phyloP scores from a whole-genome alignment of 2,329 filamentous ascomycete genomes.

The Canariomyces notabilis region DNA sequence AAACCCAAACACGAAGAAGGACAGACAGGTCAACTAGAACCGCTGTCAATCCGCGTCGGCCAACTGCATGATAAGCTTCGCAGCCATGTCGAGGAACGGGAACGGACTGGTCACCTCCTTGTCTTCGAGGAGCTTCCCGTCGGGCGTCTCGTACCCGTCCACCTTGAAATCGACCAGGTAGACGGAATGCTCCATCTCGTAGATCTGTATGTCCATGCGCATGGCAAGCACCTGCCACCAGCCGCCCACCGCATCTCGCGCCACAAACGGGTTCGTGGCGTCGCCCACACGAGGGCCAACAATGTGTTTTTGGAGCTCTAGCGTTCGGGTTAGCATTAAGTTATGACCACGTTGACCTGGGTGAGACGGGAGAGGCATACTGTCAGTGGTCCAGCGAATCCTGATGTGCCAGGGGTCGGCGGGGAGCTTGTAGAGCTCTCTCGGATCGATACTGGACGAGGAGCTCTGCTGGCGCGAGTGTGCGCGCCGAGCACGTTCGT shows the following conservation, averaged over 20 bases:
- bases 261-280: constrained; percentile 38
- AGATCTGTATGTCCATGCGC: constrained; percentile 93
- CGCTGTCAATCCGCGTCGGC: constrained; percentile 63
- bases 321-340: neutral
- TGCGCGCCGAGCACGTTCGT: constrained; percentile 27
- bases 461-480: constrained; percentile 28
- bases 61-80: constrained; percentile 86
- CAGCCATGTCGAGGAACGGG: constrained; percentile 91
- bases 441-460: constrained; percentile 43
- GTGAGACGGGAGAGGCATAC: constrained; percentile 52
- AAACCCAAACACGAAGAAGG: neutral
- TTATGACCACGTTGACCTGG: constrained; percentile 30
- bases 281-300: constrained; percentile 30
- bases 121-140: constrained; percentile 75
- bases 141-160: constrained; percentile 80
- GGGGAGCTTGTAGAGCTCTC: constrained; percentile 72
- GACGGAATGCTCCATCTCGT: constrained; percentile 85
- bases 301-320: constrained; percentile 39
- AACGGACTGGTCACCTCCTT: constrained; percentile 95
- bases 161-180: constrained; percentile 99
- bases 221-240: constrained; percentile 73
- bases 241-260: constrained; percentile 38
- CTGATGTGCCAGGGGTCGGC: constrained; percentile 94
- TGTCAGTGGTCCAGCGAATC: constrained; percentile 80
- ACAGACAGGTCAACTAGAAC: neutral